Percentiles rank a stretch among this genome's conserved stretches.
Conservation (phyloP, 2,329 filamentous ascomycete species). For the Trichophyton schoenleinii region DNA sequence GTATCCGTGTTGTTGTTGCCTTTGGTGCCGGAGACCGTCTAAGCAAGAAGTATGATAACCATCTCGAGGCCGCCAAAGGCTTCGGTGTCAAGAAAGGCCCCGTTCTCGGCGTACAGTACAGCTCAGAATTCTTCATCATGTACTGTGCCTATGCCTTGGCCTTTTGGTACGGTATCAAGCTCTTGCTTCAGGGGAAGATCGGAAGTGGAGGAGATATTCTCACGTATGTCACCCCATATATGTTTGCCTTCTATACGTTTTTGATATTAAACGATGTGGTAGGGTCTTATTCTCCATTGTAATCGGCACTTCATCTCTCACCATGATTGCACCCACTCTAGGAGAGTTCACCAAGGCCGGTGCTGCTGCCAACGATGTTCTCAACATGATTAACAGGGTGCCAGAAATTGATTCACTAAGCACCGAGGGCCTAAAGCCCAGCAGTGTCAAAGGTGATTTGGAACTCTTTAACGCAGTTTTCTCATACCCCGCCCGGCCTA, state of each 20-base stretch:
- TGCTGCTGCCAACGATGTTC: conserved; percentile 27
- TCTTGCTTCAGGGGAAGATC: conserved; percentile 17
- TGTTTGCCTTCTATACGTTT: not conserved
- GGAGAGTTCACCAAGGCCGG: conserved; percentile 33
- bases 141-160: conserved; percentile 24
- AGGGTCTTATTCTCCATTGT: conserved; percentile 21
- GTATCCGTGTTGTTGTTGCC: conserved; percentile 39
- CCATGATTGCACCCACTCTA: conserved; percentile 30
- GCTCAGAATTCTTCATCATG: conserved; percentile 21
- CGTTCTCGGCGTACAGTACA: conserved; percentile 21
- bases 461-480: conserved; percentile 35
- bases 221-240: conserved; percentile 13
- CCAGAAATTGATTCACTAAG: conserved; percentile 30
- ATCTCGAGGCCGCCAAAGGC: conserved; percentile 17
- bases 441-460: conserved; percentile 22
- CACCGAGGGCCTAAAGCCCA: conserved; percentile 16
- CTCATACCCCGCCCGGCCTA: conserved; percentile 36
- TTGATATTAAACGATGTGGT: conserved; percentile 2
- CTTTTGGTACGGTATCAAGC: conserved; percentile 25
- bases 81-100: conserved; percentile 20
- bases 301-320: conserved; percentile 28
- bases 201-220: conserved; percentile 18
- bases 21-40: conserved; percentile 30
- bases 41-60: conserved; percentile 19
- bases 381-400: conserved; percentile 30